These are phyloP conservation scores for Nicotiana benthamiana DNA, from an alignment of 257 asterid genomes.

Conservation along the genomic window DNA sequence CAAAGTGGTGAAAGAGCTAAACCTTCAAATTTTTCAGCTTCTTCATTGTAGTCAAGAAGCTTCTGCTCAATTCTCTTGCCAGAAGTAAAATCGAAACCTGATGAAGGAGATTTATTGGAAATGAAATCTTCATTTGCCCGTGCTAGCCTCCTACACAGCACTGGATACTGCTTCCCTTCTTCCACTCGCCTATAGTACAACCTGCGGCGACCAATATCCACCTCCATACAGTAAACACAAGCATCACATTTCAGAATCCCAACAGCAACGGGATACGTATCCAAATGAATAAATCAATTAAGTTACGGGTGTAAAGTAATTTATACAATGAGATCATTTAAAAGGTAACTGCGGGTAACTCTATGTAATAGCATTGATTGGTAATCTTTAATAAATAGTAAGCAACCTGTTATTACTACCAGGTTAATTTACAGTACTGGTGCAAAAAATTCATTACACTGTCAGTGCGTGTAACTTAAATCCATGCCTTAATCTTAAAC, in stretches of 20 bases:
- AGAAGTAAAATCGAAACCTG: constrained; percentile 86
- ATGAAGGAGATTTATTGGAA: constrained; percentile 76
- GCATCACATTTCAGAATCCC: constrained; percentile 13
- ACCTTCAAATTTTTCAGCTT: constrained; percentile 94
- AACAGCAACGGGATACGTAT: background rate
- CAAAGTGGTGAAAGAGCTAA: background rate
- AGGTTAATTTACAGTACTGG: no score
- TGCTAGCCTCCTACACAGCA: constrained; percentile 81
- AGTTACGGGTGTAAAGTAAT: no score
- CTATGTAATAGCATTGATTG: no score
- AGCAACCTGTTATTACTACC: no score
- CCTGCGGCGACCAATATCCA: constrained; percentile 42
- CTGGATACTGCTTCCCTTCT: constrained; percentile 88
- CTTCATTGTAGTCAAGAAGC: constrained; percentile 86
- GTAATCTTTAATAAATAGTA: no score
- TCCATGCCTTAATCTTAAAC: background rate
- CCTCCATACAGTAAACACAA: constrained; percentile 9
- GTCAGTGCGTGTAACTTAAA: no score
- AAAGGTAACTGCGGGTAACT: no score
- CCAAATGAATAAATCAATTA: no score
- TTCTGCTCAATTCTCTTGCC: constrained; percentile 89
- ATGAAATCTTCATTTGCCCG: constrained; percentile 73
- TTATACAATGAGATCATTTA: no score
- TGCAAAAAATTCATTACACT: no score
- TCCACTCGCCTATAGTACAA: constrained; percentile 81